Evolutionary conservation across 1,139 yeast genomes (phyloP).

Genomic region (Saccharomycopsis hybrid): DNA sequence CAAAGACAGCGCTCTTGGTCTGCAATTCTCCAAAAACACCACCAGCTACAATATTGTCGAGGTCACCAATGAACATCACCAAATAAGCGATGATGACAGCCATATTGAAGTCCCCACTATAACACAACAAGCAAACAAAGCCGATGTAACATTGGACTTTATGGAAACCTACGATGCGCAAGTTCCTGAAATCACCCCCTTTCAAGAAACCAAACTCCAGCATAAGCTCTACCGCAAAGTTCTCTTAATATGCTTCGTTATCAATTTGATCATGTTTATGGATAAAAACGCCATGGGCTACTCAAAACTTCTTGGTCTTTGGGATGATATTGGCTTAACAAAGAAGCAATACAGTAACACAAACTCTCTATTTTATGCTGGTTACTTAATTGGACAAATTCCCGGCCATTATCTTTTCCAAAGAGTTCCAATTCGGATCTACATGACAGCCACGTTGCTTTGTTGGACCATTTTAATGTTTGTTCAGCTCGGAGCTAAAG

Average conservation of each 20-base stretch:
- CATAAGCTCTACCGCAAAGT: conserved; percentile 15
- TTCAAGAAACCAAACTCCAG: conserved; percentile 13
- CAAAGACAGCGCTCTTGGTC: no score
- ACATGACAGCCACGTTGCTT: conserved; percentile 27
- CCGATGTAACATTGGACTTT: conserved; percentile 1
- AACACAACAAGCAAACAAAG: not conserved
- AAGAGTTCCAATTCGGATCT: conserved; percentile 30
- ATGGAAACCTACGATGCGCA: not conserved
- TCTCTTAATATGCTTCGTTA: conserved; percentile 21
- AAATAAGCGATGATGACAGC: no score
- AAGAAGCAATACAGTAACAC: conserved; percentile 21
- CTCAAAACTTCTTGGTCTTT: conserved; percentile 22
- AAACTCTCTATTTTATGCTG: conserved; percentile 19
- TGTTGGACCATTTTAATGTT: conserved; percentile 31
- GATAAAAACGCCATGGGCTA: conserved; percentile 23
- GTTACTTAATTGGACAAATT: conserved; percentile 29
- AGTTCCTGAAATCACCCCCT: conserved; percentile 24
- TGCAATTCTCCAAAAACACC: no score
- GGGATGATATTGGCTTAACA: conserved; percentile 18
- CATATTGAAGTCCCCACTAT: no score
- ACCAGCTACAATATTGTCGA: no score
- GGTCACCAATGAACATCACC: no score
- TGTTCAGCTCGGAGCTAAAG: conserved; percentile 29
- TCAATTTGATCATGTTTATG: conserved; percentile 22
- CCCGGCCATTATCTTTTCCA: conserved; percentile 32